A percentile compares a stretch with the other conserved stretches of the same genome.
These are phyloP conservation scores for Myriosclerotinia curreyana DNA, from an alignment of 2,329 filamentous ascomycete species.

Conservation along the genomic window DNA sequence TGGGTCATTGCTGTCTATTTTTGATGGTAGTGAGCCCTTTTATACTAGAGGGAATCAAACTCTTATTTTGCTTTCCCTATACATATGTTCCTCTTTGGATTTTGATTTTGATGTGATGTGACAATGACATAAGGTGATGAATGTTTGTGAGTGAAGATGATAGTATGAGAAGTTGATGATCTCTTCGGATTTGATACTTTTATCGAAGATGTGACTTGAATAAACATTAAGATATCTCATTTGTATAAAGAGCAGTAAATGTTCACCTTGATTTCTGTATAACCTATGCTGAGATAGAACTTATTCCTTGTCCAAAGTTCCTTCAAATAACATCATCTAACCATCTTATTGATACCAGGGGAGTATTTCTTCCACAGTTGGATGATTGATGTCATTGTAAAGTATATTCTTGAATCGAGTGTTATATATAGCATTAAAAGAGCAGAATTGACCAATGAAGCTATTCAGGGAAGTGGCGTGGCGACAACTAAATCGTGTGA, in stretches of 20 bases:
- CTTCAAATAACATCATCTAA: too few species aligned
- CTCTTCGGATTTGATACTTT: not conserved
- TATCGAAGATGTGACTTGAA: too few species aligned
- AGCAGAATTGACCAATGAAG: too few species aligned
- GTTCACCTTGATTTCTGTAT: too few species aligned
- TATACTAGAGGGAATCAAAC: conserved; percentile 12
- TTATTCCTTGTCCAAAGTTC: too few species aligned
- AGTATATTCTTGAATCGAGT: too few species aligned
- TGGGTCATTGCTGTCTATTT: not conserved
- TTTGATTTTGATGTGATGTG: conserved; percentile 1
- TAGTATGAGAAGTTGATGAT: not conserved
- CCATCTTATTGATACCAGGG: too few species aligned
- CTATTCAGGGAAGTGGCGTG: not conserved
- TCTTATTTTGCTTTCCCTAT: conserved; percentile 20
- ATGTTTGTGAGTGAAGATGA: not conserved
- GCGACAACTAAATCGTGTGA: not conserved
- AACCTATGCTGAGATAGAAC: too few species aligned
- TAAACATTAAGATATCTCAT: too few species aligned
- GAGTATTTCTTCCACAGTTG: too few species aligned
- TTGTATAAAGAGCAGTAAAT: too few species aligned
- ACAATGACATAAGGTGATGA: not conserved
- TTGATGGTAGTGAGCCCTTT: not conserved
- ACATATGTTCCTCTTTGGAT: not conserved
- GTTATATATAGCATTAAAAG: not conserved
- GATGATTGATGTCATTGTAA: too few species aligned